Evolutionary conservation across 495 filamentous ascomycete genomes (phyloP), one percentile per base, ranked within the genome.

Genomic region (Trichoderma gamsii): DNA sequence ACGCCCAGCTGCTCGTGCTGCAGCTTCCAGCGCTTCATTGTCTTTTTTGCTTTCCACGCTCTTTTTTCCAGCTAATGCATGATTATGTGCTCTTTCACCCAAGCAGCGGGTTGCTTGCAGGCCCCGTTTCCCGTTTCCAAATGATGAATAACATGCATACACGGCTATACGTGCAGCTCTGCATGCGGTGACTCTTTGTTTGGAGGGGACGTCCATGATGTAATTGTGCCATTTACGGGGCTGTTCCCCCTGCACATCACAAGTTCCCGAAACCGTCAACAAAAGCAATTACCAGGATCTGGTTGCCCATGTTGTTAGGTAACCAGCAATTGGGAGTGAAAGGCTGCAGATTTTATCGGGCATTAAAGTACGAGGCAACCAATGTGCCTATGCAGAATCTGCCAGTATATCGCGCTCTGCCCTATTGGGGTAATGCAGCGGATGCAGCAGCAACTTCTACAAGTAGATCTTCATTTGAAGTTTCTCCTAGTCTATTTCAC

Each of bases 141-240:
- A 52, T 52, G 49, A 52, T 52, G 49, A 52, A 52, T 52, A 52
- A 52, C 13, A 49, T 49, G 44, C 44, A 49, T 49, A 49, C n/a
- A n/a, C 44, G 15, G 44, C 15, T 49, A n/a, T 5, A 49, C n/a
- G 15, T n/a, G 44, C 3, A 23, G 49, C 49, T 4, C 49, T 52
- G 49, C 49, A 52, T 52, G 8, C 4, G 7, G 44, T 49, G 44
- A 49, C 15, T 49, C 44, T 38, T 38, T n/a, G 43, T 18, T 49
- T 13, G 13, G 44, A 16, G 44, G 35, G 35, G 12, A 18, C 18
- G 25, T 11, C 21, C 18, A 52, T 52, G 49, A 52, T 52, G 49
- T 52, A 52, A 52, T 52, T 52, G 43, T 46, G 43, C 43, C 43
- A 46, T 52, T 52, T 52, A 21, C 49, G n/a, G 21, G 8, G 49